Conservation (phyloP, 2,329 filamentous ascomycete species). For the Neopestalotiopsis sp. region DNA sequence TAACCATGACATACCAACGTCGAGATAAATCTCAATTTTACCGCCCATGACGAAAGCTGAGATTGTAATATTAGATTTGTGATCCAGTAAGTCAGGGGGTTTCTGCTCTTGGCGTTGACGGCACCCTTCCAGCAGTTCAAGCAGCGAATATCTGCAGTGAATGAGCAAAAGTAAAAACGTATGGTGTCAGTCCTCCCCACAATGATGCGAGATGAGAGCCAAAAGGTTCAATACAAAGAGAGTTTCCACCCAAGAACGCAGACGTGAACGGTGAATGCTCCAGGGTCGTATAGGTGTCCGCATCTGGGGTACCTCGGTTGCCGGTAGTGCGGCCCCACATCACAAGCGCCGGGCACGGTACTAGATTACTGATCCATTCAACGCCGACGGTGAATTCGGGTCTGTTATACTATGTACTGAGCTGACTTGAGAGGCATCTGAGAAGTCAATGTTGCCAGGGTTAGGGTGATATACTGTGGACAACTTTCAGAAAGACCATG, state of each 20-base stretch:
- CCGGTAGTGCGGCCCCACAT: constrained; percentile 10
- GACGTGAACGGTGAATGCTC: no score
- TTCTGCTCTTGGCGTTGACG: not conserved
- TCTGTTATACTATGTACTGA: not conserved
- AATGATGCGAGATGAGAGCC: not conserved
- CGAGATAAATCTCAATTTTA: constrained; percentile 70
- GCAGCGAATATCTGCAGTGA: not conserved
- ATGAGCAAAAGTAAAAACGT: not conserved
- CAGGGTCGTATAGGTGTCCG: not conserved
- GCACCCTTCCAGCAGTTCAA: not conserved
- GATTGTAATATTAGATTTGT: not conserved
- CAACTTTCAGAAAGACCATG: not conserved
- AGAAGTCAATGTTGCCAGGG: not conserved
- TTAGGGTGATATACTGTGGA: not conserved
- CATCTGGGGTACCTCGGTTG: constrained; percentile 3
- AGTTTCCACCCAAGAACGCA: not conserved
- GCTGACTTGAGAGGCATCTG: not conserved
- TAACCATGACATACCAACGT: constrained; percentile 59
- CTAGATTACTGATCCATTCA: constrained; percentile 14
- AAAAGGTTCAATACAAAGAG: not conserved
- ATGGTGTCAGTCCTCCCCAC: not conserved
- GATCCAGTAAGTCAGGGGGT: not conserved
- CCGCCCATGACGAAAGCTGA: constrained; percentile 54
- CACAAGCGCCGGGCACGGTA: not conserved
- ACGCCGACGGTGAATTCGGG: not conserved